These are phyloP conservation scores for Ceratobasidium sp. DNA, from an alignment of 1,284 basidiomycete genomes.

Conservation along the genomic window DNA sequence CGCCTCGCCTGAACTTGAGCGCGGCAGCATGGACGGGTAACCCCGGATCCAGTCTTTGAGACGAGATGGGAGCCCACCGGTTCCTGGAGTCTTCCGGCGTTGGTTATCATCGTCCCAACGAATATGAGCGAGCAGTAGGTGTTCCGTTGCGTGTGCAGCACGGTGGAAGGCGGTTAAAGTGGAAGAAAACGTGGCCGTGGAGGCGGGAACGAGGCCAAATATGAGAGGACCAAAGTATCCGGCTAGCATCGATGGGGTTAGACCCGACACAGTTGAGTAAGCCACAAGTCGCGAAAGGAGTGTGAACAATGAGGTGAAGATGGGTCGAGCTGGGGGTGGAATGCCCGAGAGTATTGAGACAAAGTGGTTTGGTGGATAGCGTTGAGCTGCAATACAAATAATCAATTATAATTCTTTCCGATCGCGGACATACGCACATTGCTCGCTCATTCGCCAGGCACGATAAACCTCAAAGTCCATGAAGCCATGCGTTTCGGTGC, in stretches of 20 bases:
- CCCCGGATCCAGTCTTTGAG: slow-evolving; percentile 90
- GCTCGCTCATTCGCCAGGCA: slow-evolving; percentile 82
- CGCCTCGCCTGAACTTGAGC: slow-evolving; percentile 41
- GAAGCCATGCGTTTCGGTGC: slow-evolving; percentile 77
- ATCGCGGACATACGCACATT: slow-evolving; percentile 66
- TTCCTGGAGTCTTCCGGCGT: slow-evolving; percentile 63
- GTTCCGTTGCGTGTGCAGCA: slow-evolving; percentile 87
- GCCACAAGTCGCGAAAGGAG: slow-evolving; percentile 85
- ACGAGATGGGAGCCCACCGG: slow-evolving; percentile 78
- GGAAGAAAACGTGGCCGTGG: slow-evolving; percentile 74
- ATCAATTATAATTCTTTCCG: slow-evolving; percentile 43
- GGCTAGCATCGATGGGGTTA: slow-evolving; percentile 86
- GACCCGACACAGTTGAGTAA: slow-evolving; percentile 82
- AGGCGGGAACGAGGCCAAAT: slow-evolving; percentile 79
- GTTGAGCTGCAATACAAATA: slow-evolving; percentile 40
- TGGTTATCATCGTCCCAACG: slow-evolving; percentile 74
- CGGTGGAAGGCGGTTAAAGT: slow-evolving; percentile 83
- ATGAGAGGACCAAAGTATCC: slow-evolving; percentile 88
- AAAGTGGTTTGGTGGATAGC: slow-evolving; percentile 50
- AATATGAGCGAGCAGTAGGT: slow-evolving; percentile 87
- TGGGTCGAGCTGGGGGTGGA: slow-evolving; percentile 68
- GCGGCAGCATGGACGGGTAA: slow-evolving; percentile 78
- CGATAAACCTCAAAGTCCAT: slow-evolving; percentile 84
- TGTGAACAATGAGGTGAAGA: slow-evolving; percentile 77
- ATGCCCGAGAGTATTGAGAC: slow-evolving; percentile 67